Conservation (phyloP, 441 rosid genomes). For the Hura crepitans region DNA sequence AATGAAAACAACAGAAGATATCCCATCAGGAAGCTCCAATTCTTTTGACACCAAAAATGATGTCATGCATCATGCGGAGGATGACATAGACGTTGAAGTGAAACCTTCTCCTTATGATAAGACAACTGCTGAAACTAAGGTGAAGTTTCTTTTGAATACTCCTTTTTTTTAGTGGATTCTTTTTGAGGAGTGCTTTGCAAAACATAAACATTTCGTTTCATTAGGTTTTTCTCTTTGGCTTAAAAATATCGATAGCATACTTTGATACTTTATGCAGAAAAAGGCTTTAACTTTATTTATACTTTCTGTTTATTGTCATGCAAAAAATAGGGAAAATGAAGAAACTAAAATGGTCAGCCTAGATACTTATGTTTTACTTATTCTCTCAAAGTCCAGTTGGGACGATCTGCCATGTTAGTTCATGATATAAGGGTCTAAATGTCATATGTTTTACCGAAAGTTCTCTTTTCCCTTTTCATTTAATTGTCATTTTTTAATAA, state of each 20-base stretch:
- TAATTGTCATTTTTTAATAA: neutral
- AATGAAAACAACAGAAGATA: conserved; percentile 26
- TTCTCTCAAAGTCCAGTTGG: neutral
- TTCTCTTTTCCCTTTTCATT: neutral
- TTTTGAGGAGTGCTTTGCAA: neutral
- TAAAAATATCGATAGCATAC: neutral
- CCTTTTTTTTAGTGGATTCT: neutral
- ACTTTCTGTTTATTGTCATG: neutral
- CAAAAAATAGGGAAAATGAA: neutral
- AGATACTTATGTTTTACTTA: neutral
- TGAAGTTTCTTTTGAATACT: conserved; percentile 6
- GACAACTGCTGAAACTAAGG: conserved; percentile 30
- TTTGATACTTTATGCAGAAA: neutral
- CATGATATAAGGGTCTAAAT: neutral
- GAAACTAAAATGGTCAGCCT: neutral
- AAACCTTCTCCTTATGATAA: conserved; percentile 26
- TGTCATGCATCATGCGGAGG: conserved; percentile 15
- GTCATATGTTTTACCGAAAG: neutral
- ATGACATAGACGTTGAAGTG: conserved; percentile 25
- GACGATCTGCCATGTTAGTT: neutral
- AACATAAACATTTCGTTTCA: neutral
- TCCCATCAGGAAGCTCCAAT: conserved; percentile 28
- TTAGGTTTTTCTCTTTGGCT: neutral
- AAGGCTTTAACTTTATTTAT: neutral
- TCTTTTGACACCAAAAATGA: conserved; percentile 12